Conservation (phyloP, 1,284 basidiomycete species). For the Ustilago tritici region DNA sequence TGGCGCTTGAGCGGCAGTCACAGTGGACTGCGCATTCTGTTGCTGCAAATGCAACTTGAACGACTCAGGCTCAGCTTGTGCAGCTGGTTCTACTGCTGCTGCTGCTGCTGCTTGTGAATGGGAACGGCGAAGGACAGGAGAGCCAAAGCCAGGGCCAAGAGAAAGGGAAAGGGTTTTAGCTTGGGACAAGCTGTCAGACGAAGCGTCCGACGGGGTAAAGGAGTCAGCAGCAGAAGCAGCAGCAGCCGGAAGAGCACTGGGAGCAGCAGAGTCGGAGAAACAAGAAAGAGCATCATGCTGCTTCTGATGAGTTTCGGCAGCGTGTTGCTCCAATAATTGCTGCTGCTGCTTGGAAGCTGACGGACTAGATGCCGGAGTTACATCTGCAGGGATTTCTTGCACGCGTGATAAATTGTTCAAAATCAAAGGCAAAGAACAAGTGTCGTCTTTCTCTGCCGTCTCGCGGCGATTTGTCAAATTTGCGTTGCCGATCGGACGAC, state of each 20-base stretch:
- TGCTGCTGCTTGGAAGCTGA: not conserved
- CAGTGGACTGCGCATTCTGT: too few species aligned
- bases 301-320: slow-evolving; percentile 11
- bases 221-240: slow-evolving; percentile 10
- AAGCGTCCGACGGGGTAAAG: not conserved
- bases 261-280: slow-evolving; percentile 1
- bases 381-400: slow-evolving; percentile 1
- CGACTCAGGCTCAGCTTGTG: not conserved
- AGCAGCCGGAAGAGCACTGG: slow-evolving; percentile 6
- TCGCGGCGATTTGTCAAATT: slow-evolving; percentile 21
- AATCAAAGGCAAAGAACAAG: not conserved
- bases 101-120: not conserved
- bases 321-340: not conserved
- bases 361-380: not conserved
- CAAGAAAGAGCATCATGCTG: not conserved
- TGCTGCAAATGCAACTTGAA: slow-evolving; percentile 1
- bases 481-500: slow-evolving; percentile 40
- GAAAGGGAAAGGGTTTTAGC: slow-evolving; percentile 1
- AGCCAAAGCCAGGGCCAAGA: not conserved
- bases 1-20: not conserved
- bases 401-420: slow-evolving; percentile 2
- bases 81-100: not conserved
- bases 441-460: not conserved
- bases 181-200: not conserved
- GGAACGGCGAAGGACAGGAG: slow-evolving; percentile 4